Evolutionary conservation across 108 stramenopile species (phyloP).

Genomic region (Skeletonema grethae): DNA sequence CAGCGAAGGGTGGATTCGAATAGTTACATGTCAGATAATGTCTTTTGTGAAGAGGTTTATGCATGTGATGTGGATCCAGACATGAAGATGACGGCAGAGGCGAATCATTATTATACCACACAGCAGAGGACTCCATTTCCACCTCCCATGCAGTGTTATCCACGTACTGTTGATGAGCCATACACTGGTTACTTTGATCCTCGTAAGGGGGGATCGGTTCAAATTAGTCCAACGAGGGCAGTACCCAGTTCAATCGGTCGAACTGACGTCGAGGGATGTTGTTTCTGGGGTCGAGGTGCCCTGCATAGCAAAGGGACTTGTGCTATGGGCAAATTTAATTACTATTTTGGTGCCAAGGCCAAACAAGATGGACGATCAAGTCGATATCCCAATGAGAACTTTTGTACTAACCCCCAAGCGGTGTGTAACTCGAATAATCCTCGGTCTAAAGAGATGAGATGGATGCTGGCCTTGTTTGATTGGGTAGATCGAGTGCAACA

Average conservation of each 20-base stretch:
- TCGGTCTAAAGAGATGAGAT: conserved; percentile 11
- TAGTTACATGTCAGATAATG: not conserved
- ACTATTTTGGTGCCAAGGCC: conserved; percentile 31
- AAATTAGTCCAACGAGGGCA: not conserved
- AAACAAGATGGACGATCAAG: conserved; percentile 28
- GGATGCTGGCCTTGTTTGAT: conserved; percentile 34
- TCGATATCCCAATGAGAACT: conserved; percentile 39
- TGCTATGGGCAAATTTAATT: conserved; percentile 40
- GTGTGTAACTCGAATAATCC: not conserved
- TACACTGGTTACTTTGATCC: conserved; percentile 17
- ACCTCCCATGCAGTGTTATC: conserved; percentile 2
- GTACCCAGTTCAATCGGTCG: conserved; percentile 16
- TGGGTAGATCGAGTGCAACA: conserved; percentile 22
- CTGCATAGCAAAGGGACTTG: conserved; percentile 26
- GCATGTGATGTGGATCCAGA: not conserved
- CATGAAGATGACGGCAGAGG: conserved; percentile 4
- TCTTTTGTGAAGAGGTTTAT: conserved; percentile 1
- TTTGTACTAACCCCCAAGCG: conserved; percentile 38
- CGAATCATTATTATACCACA: not conserved
- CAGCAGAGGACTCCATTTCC: not conserved
- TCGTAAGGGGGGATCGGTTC: not conserved
- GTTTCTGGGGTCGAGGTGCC: conserved; percentile 46
- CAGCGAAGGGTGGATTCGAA: not conserved
- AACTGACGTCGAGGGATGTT: conserved; percentile 43
- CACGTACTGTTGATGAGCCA: conserved; percentile 5